phyloP scores from a whole-genome alignment of 2,329 filamentous ascomycete genomes.

The Venturia asperata region DNA sequence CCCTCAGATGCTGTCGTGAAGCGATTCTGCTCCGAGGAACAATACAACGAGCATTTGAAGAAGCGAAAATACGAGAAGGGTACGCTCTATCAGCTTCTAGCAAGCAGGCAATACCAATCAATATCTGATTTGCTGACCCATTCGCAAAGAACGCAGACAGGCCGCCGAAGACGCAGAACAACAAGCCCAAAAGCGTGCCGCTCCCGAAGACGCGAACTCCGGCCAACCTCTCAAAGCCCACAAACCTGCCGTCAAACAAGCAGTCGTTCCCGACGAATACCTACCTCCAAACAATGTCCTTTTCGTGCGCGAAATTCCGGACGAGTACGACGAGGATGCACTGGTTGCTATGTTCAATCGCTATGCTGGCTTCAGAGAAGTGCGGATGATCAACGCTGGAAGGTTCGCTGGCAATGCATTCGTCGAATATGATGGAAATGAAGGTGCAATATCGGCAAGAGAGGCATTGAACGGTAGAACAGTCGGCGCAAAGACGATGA shows the following conservation, averaged over 20 bases:
- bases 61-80: constrained; percentile 83
- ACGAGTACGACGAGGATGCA: constrained; percentile 73
- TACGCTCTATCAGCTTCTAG: constrained; percentile 33
- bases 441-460: constrained; percentile 85
- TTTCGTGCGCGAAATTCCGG: constrained; percentile 86
- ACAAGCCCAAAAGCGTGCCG: constrained; percentile 18
- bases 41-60: constrained; percentile 80
- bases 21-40: constrained; percentile 64
- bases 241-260: constrained; percentile 60
- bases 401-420: constrained; percentile 72
- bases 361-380: constrained; percentile 92
- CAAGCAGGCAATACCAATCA: background rate
- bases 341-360: constrained; percentile 75
- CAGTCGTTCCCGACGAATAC: constrained; percentile 93
- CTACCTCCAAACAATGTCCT: constrained; percentile 95
- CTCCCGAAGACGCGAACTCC: constrained; percentile 34
- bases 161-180: constrained; percentile 56
- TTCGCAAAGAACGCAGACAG: constrained; percentile 60
- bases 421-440: constrained; percentile 89
- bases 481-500: constrained; percentile 72
- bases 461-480: constrained; percentile 84
- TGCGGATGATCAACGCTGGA: constrained; percentile 77
- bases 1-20: constrained; percentile 82
- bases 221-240: constrained; percentile 57
- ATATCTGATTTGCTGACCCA: constrained; percentile 19